A percentile compares a stretch with the other conserved stretches of the same genome.
Conservation (phyloP, 164 flowering plant genomes). For the Berberis vulgaris region DNA sequence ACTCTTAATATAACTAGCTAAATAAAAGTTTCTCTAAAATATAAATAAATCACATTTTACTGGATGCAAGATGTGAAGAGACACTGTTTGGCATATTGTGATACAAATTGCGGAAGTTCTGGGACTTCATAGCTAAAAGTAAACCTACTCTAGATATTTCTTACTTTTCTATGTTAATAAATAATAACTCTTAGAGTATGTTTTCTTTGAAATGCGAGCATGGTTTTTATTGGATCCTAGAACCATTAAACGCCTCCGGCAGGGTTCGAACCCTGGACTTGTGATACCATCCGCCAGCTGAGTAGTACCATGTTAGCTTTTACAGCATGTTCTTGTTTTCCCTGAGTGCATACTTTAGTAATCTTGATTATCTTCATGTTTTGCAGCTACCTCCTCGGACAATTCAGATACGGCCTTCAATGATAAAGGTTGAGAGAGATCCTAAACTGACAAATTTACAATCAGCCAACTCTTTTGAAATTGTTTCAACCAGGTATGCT, state of each 20-base stretch:
- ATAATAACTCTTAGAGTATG: background rate
- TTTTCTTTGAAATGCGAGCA: background rate
- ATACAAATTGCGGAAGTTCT: background rate
- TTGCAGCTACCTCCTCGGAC: constrained; percentile 50
- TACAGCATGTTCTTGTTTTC: background rate
- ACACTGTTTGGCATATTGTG: background rate
- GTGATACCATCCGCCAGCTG: background rate
- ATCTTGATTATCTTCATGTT: constrained; percentile 4
- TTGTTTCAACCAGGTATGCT: constrained; percentile 57
- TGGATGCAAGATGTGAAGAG: no score
- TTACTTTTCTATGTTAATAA: background rate
- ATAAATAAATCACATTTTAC: no score
- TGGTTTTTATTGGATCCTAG: no score
- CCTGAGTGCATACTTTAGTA: background rate
- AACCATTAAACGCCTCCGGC: no score
- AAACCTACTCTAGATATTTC: background rate
- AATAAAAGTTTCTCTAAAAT: no score
- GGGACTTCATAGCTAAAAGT: background rate
- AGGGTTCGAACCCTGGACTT: no score
- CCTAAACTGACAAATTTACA: constrained; percentile 11
- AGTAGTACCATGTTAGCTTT: background rate
- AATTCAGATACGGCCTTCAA: constrained; percentile 64
- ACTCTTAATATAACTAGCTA: background rate
- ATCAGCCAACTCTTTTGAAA: constrained; percentile 57
- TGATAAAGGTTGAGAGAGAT: constrained; percentile 70